Conservation (phyloP, 169 alveolate genomes). For the Plasmodium vivax region DNA sequence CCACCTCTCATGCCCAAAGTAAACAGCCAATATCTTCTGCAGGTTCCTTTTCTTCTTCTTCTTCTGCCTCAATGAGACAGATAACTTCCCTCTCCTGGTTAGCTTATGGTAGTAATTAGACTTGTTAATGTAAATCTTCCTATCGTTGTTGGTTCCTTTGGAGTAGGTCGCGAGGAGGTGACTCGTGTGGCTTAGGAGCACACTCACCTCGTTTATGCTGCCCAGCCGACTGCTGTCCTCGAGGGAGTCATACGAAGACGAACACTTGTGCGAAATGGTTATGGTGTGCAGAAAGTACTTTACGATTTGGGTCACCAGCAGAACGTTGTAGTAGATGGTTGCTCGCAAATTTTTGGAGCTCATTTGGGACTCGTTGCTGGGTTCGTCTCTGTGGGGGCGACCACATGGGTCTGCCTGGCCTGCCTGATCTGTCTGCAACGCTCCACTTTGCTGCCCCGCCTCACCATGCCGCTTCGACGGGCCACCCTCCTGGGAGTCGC, state of each 20-base stretch:
- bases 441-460: no score
- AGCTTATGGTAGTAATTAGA: slow-evolving; percentile 15
- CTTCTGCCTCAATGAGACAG: slow-evolving; percentile 47
- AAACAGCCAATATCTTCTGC: slow-evolving; percentile 79
- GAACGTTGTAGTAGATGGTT: slow-evolving; percentile 1
- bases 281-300: slow-evolving; percentile 41
- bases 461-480: no score
- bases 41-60: slow-evolving; percentile 23
- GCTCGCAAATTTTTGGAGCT: neutral
- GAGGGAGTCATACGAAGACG: slow-evolving; percentile 33
- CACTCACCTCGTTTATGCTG: neutral
- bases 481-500: neutral
- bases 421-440: neutral
- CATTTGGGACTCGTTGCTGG: neutral
- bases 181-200: slow-evolving; percentile 16
- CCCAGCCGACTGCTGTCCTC: slow-evolving; percentile 3
- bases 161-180: slow-evolving; percentile 27
- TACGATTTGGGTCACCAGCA: slow-evolving; percentile 9
- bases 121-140: slow-evolving; percentile 35
- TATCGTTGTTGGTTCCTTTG: slow-evolving; percentile 5
- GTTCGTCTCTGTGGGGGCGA: neutral
- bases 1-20: slow-evolving; percentile 94
- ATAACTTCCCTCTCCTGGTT: slow-evolving; percentile 35
- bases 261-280: slow-evolving; percentile 29
- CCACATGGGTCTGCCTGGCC: neutral